Percentiles rank a stretch among this genome's conserved stretches.
Conservation (phyloP, 148 eudicot genomes). For the Chenopodium album region DNA sequence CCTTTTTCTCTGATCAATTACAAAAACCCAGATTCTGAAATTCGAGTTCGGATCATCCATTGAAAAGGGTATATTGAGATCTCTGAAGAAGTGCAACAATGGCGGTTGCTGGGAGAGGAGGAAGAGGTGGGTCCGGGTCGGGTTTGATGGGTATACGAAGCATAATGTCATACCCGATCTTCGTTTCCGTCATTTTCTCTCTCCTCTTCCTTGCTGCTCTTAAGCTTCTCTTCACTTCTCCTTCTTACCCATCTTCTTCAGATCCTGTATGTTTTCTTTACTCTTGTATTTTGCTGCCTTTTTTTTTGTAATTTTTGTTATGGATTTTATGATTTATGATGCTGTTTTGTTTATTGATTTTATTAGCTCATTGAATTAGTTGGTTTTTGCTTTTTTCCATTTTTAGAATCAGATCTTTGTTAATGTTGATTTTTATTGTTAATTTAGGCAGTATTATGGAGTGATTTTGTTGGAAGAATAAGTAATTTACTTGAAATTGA, state of each 20-base stretch:
- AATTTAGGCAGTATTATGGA: neutral
- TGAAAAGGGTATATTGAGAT: neutral
- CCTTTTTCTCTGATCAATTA: neutral
- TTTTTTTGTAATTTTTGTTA: neutral
- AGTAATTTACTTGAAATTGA: neutral
- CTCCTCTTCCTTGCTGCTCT: conserved; percentile 77
- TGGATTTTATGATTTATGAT: neutral
- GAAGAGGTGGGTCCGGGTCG: conserved; percentile 60
- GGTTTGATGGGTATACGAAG: conserved; percentile 38
- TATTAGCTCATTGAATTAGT: conserved; percentile 2
- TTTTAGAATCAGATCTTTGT: conserved; percentile 14
- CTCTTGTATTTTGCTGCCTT: neutral
- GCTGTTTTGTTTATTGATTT: neutral
- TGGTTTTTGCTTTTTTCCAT: neutral
- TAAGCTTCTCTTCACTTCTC: conserved; percentile 69
- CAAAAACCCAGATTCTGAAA: conserved; percentile 4
- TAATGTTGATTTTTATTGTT: neutral
- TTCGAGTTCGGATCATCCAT: neutral
- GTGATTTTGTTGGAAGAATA: neutral
- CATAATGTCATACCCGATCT: conserved; percentile 79
- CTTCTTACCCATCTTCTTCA: conserved; percentile 39
- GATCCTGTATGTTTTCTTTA: conserved; percentile 46
- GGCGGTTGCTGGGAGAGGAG: conserved; percentile 72
- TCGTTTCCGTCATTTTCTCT: conserved; percentile 74
- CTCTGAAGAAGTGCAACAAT: conserved; percentile 24